These are phyloP conservation scores for Nicotiana undulata DNA, from an alignment of 257 asterid genomes.

Conservation along the genomic window DNA sequence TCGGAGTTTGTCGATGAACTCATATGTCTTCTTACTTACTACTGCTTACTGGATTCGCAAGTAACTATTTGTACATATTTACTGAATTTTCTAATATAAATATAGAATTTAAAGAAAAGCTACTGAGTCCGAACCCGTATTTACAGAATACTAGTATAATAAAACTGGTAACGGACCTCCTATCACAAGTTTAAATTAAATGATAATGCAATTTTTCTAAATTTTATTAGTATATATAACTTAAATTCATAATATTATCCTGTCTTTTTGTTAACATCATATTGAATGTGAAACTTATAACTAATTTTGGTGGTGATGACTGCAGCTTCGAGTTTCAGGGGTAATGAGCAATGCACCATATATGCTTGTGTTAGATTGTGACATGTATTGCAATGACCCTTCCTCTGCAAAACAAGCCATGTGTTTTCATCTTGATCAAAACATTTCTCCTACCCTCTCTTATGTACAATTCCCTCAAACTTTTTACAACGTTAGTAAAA, in stretches of 20 bases:
- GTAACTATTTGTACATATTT: too few species aligned
- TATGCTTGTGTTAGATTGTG: constrained; percentile 49
- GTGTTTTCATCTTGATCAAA: constrained; percentile 59
- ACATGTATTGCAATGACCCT: constrained; percentile 68
- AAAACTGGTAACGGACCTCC: neutral
- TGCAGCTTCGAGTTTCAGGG: constrained; percentile 66
- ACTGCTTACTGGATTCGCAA: too few species aligned
- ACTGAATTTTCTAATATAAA: too few species aligned
- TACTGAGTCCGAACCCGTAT: too few species aligned
- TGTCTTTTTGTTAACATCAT: neutral
- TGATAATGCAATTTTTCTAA: too few species aligned
- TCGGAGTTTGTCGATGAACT: too few species aligned
- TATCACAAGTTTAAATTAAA: neutral
- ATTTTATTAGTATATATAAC: neutral
- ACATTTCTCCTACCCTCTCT: constrained; percentile 32
- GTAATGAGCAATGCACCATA: constrained; percentile 76
- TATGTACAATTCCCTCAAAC: constrained; percentile 72
- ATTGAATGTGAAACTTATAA: neutral
- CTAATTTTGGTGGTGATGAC: neutral
- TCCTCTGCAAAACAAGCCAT: constrained; percentile 63
- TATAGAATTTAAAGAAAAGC: too few species aligned
- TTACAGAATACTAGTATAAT: too few species aligned
- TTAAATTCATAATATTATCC: too few species aligned
- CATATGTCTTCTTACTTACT: too few species aligned
- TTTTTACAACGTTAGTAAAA: constrained; percentile 64